Base-by-base conservation (phyloP, 2,329 filamentous ascomycete genomes). In the Claviceps sp. region DNA sequence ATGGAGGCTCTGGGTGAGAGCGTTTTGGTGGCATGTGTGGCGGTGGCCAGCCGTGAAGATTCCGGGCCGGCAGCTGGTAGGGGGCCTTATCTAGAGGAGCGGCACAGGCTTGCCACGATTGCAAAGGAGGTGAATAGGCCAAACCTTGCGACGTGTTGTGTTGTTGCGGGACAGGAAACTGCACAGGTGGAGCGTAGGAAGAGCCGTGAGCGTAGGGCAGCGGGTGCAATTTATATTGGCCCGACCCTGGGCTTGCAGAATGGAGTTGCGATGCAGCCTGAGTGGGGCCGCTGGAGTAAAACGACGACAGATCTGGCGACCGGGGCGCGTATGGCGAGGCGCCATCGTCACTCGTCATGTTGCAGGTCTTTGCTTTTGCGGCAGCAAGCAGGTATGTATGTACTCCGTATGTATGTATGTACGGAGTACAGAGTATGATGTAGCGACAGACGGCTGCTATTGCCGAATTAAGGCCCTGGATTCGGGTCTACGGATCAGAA, bases 291-390 rank as follows among this genome's bases (percentile, higher is more conserved):
- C 66, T 62, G 55, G 73, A 67, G 60, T 72, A 76, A 64, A 79
- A 73, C 54, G 73, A 77, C 54, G 76, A 79, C 58, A 80, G 72
- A 68, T 80, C 76, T 62, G 77, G 77, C 60, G 76, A 79, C 64
- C 73, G 77, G 58, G 77, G 77, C 58, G 73, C 76, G 67, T 79
- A 80, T 55, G 66, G 69, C 22, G 60, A 59, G 13, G 56, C 41
- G 57, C 67, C 52, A 53, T 57, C 72, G 62, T 72, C 72, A 62
- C 71, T 69, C 70, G 78, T 77, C 68, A 68, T 70, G 63, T 43
- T 43, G 14, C 40, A 34, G 30, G 30, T 4, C 40, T 42, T 42
- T 42, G 40, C n/a, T 63, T 51, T 43, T 20, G 40, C n/a, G 40
- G 18, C n/a, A 18, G n/a, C 40, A 20, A 9, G 7, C 18, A 18